Conservation (phyloP, 108 stramenopile species). For the Schizochytrium sp. region DNA sequence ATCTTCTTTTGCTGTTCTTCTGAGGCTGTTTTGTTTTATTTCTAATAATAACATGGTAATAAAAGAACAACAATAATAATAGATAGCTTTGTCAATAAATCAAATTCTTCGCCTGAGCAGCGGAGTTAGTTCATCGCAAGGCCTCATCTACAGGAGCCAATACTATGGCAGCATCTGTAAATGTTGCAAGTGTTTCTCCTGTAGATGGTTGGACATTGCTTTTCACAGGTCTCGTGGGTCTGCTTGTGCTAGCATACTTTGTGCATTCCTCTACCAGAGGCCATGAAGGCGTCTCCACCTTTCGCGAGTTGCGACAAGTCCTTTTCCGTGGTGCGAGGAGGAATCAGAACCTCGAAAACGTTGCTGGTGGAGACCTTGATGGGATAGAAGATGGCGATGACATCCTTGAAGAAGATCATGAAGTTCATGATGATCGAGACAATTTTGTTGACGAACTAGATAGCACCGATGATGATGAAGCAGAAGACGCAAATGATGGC, state of each 20-base stretch:
- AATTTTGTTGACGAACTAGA: background rate
- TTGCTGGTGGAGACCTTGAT: too few species aligned
- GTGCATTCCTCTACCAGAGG: background rate
- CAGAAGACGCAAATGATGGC: background rate
- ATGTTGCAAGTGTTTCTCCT: background rate
- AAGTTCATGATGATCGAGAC: background rate
- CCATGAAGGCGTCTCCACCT: background rate
- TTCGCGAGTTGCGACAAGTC: background rate
- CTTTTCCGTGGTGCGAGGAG: background rate
- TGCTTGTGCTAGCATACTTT: background rate
- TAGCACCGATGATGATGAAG: background rate
- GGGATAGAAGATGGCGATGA: background rate
- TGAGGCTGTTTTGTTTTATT: too few species aligned
- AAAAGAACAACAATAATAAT: too few species aligned
- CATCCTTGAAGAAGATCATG: background rate
- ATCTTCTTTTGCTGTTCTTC: too few species aligned
- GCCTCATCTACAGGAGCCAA: too few species aligned
- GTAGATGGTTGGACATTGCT: constrained; percentile 14
- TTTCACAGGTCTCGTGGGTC: background rate
- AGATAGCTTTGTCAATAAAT: too few species aligned
- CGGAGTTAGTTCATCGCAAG: too few species aligned
- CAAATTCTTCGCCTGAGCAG: too few species aligned
- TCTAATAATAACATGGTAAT: too few species aligned
- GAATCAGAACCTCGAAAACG: too few species aligned
- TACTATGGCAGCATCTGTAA: too few species aligned